Evolutionary conservation across 129 eudicot species (phyloP).

Genomic region (Artemisia argyi): DNA sequence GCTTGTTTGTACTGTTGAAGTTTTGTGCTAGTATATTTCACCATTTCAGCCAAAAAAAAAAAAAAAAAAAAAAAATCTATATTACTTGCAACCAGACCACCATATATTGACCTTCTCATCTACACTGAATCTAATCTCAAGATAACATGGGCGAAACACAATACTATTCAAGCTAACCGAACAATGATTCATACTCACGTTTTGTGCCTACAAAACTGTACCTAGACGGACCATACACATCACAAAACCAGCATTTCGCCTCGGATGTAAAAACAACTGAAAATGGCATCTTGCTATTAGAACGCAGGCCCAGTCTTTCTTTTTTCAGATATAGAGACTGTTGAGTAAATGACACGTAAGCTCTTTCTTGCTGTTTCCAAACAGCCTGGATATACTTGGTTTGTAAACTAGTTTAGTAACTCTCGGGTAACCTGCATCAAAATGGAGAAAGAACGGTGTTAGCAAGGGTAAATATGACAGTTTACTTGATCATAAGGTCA

Average conservation of each 20-base stretch:
- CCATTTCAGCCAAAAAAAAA: too few relatives aligned
- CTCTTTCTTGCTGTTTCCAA: not conserved
- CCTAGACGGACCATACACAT: slow-evolving; percentile 14
- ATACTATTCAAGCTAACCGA: slow-evolving; percentile 14
- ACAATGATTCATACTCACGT: slow-evolving; percentile 18
- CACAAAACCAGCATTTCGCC: not conserved
- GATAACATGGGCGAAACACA: too few relatives aligned
- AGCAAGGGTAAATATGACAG: not conserved
- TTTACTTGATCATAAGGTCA: not conserved
- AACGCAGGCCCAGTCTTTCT: not conserved
- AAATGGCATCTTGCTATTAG: not conserved
- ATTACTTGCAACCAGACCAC: too few relatives aligned
- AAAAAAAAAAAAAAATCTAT: too few relatives aligned
- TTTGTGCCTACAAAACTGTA: slow-evolving; percentile 30
- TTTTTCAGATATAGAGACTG: not conserved
- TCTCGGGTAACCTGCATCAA: slow-evolving; percentile 82
- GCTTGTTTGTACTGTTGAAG: not conserved
- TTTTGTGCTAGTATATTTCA: too few relatives aligned
- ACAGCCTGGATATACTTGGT: not conserved
- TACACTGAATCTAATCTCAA: too few relatives aligned
- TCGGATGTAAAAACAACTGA: too few relatives aligned
- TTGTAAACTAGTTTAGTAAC: slow-evolving; percentile 42
- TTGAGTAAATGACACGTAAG: slow-evolving; percentile 1
- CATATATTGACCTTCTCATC: too few relatives aligned
- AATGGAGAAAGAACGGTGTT: slow-evolving; percentile 2